Evolutionary conservation across 129 eudicot genomes (phyloP), one percentile per base, ranked within the genome.

Genomic region (Tagetes patula): DNA sequence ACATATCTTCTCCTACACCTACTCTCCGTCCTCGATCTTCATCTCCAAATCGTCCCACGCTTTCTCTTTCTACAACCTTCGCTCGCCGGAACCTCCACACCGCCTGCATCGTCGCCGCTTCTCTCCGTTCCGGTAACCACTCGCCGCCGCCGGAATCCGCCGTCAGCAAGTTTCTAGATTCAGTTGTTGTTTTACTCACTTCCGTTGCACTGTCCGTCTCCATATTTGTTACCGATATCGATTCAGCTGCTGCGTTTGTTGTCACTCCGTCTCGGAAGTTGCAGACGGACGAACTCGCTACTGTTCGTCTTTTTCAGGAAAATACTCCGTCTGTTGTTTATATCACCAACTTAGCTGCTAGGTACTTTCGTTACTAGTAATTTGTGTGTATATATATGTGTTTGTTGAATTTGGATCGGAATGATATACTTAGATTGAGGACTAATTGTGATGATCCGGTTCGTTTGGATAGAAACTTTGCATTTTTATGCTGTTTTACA

Each of bases 311-410:
- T 12, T 93, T 93, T 61, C 92, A 93, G 83, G 96, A 93, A 58
- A 93, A 93, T 65, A 93, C 98, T 46, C 98, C 98, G 69, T 93
- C 98, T 60, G 98, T 93, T 77, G 98, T 93, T n/a, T 85, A 93
- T 69, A 89, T 93, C 70, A 93, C 98, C 27, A 93, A 93, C 74
- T 89, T 93, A 69, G 96, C 96, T 62, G 45, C 81, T 42, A 89
- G 86, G 98, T 92, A 81, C 13, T 60, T 40, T 13, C 58, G 4
- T 54, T 58, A 58, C 37, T 55, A 2, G 20, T 58, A 12, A 10
- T 39, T 66, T 33, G 9, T 20, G 5, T 11, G 5, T 12, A 8
- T 49, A 46, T 41, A 9, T 33, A 13, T 65, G 31, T 58, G 59
- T 9, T 61, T n/a, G 63, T 54, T 20, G 61, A 53, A 45, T 71